Base-by-base conservation (phyloP, 176 grass and related monocot genomes). In the Puya raimondii region DNA sequence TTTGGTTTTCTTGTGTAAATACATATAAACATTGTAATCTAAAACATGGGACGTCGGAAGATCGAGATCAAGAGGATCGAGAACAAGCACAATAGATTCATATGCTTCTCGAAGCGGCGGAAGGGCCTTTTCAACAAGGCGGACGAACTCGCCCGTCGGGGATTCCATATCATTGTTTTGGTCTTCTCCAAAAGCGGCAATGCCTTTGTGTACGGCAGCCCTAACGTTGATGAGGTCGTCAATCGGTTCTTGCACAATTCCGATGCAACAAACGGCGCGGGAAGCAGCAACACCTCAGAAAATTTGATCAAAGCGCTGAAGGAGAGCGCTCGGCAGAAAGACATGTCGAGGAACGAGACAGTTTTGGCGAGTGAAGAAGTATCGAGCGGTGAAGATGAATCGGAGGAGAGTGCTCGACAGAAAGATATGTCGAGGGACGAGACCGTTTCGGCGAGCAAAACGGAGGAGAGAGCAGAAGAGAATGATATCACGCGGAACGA, bases 71-170 rank as follows among this genome's bases (percentile, higher is more conserved):
- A 21, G n/a, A 51, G 6, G 47, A 50, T 69, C 15, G 9, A 10
- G 7, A 3, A 69, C 17, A 69, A 18, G 9, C 67, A 51, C 9
- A 11, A 10, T 2, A 47, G 67, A 2, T 48, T 50, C 10, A 50
- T 69, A n/a, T 69, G 48, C 67, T 69, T 69, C 67, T 50, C 67
- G 8, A 69, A 69, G 48, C 67, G 48, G 10, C 67, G 67, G 1
- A 51, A 51, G 22, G 67, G 67, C 3, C 67, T 69, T 17, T 69
- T 69, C 67, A 52, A 69, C 18, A 69, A 69, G 48, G 48, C 67
- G 12, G 16, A 29, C 20, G 27, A 17, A 1, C 22, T 66, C 64
- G 23, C 12, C 64, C 2, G 0, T 1, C 22, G 2, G 3, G 64
- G 64, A 22, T 66, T 26, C 23, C 1, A 47, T 6, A 14, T 16